Base-by-base conservation (phyloP, 2,329 filamentous ascomycete species). In the Akanthomyces lecanii region DNA sequence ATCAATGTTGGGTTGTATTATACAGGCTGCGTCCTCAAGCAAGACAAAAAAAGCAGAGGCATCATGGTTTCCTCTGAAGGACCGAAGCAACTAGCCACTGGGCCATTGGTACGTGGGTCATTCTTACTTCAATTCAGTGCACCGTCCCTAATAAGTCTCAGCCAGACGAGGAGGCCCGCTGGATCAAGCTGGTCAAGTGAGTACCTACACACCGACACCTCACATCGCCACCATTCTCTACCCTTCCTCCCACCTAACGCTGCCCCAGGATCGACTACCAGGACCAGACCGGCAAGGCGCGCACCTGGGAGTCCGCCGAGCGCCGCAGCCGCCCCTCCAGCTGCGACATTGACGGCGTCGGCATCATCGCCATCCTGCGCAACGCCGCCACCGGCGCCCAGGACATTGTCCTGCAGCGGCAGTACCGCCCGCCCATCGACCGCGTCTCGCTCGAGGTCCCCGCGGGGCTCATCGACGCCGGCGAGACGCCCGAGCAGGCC, bases 221-320 rank as follows among this genome's bases (percentile, higher is more conserved):
- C 47, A 38, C 51, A 2, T 11, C 40, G 28, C 8, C 45, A 61
- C 38, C 21, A 10, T 11, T 36, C 14, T 11, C 14, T 5, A 51
- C 36, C 36, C 28, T 18, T 47, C 38, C 33, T 14, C 47, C 25
- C 3, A 42, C 28, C 45, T 5, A 55, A 66, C 21, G 8, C 23
- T 8, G 7, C n/a, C 12, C 10, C 50, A 87, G 85, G 70, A 82
- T 85, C 66, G 83, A 80, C 40, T 92, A 91, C 72, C 77, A 78
- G 62, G 89, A 91, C 69, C 83, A 85, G 23, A 79, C 81, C 40
- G 85, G 85, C 67, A 76, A 77, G 18, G 73, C 77, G 0, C 81
- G 89, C 59, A 85, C 82, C 36, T 92, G 89, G 89, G 89, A 92
- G 71, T 89, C 86, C 0, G 87, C 87, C 18, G 86, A 90, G 73